phyloP scores from a whole-genome alignment of 129 eudicot genomes.

The Flaveria robusta region DNA sequence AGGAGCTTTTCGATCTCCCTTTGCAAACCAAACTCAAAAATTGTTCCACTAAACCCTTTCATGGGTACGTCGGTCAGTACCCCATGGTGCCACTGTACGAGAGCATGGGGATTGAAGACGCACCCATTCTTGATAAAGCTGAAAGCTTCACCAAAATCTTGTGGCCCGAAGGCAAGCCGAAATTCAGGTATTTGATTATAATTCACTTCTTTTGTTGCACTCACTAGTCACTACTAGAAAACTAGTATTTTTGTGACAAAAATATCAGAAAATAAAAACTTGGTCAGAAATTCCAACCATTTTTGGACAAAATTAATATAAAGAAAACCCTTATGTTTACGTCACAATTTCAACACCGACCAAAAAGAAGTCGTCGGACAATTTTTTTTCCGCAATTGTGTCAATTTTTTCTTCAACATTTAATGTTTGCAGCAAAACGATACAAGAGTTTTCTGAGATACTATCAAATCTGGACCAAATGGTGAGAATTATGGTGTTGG shows the following conservation, averaged over 20 bases:
- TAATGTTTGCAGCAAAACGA: constrained; percentile 38
- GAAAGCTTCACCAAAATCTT: constrained; percentile 44
- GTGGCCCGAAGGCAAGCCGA: constrained; percentile 65
- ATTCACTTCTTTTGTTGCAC: neutral
- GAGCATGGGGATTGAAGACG: constrained; percentile 56
- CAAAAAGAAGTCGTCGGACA: too few species aligned
- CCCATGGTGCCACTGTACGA: constrained; percentile 58
- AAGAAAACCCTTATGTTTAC: too few species aligned
- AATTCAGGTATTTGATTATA: constrained; percentile 42
- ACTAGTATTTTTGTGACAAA: too few species aligned
- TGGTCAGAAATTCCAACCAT: too few species aligned
- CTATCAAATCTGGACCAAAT: constrained; percentile 55
- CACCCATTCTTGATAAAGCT: constrained; percentile 28
- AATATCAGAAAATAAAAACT: too few species aligned
- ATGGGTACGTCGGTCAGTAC: constrained; percentile 69
- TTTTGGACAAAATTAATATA: too few species aligned
- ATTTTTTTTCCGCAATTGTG: neutral
- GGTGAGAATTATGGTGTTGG: constrained; percentile 62
- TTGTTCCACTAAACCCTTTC: constrained; percentile 55
- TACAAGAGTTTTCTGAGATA: constrained; percentile 49
- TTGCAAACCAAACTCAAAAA: constrained; percentile 53
- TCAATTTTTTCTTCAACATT: neutral
- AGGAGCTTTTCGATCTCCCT: constrained; percentile 69
- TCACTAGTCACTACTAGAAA: too few species aligned
- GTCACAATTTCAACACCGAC: too few species aligned